These are phyloP conservation scores for Mangifera indica DNA, from an alignment of 345 rosid genomes.

Conservation along the genomic window DNA sequence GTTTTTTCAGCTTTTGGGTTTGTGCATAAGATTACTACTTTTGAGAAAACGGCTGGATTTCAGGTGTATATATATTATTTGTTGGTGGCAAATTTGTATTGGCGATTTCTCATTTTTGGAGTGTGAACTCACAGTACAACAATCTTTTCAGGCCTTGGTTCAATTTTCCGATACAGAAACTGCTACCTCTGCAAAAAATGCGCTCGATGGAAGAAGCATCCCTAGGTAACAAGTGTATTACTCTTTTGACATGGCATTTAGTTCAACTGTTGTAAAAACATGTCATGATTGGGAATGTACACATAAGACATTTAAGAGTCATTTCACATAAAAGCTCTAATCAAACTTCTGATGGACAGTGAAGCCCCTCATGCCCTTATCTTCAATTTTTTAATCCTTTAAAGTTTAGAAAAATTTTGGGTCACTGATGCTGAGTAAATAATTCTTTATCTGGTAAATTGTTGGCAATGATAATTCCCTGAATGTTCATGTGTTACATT, in stretches of 20 bases:
- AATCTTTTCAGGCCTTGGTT: conserved; percentile 78
- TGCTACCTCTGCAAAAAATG: conserved; percentile 82
- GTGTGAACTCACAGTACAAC: conserved; percentile 17
- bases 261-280: conserved; percentile 45
- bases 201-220: conserved; percentile 94
- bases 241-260: conserved; percentile 58
- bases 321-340: neutral
- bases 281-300: conserved; percentile 22
- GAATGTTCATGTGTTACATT: conserved; percentile 6
- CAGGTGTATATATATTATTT: conserved; percentile 47
- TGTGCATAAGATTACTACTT: conserved; percentile 96
- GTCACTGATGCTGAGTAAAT: neutral
- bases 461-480: conserved; percentile 9
- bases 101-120: conserved; percentile 16
- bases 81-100: neutral
- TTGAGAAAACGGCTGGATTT: conserved; percentile 97
- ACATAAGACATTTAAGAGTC: conserved; percentile 10
- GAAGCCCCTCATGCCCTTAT: conserved; percentile 2
- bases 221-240: conserved; percentile 92
- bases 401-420: neutral
- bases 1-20: conserved; percentile 99
- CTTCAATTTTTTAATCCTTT: conserved; percentile 10
- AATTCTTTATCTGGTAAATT: neutral
- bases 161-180: conserved; percentile 92
- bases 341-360: conserved; percentile 8